Base-by-base conservation (phyloP, 352 stramenopile species). In the Pythium aquatile region DNA sequence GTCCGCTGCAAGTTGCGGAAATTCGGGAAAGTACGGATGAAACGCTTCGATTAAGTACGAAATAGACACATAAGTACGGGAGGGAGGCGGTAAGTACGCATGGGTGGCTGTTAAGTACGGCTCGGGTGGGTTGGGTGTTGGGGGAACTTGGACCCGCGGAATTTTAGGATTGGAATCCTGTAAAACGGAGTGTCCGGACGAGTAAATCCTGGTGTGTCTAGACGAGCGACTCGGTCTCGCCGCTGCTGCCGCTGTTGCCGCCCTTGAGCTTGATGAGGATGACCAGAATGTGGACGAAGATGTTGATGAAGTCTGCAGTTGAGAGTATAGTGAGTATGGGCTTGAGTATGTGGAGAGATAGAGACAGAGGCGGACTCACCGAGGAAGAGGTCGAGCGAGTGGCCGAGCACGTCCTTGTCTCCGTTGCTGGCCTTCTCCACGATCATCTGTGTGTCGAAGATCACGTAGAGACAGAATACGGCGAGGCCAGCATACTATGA, bases 401-500 rank as follows among this genome's bases (percentile, higher is more conserved):
- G 83, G 48, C 72, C 74, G 47, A 93, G 72, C 58, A 85, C 77
- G 75, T 97, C 85, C 61, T 84, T 87, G 77, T 92, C 81, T 24
- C 86, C 88, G 55, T 77, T 62, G 46, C 70, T 81, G 35, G 83
- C 85, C 70, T 93, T 93, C 73, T 92, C 84, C 53, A 97, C 88
- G 67, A 97, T 94, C 63, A 95, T 83, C 66, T 97, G 87, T 59
- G 87, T 94, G 77, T 97, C 87, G 48, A 93, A 91, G 42, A 95
- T 63, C 49, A 97, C 85, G 70, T 94, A 96, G 47, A 76, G 83
- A 68, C 81, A 93, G 61, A 96, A 96, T 33, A 93, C 58, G 57
- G 87, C 77, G 44, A 97, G 80, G 32, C 85, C 84, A 30, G 53
- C 72, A 72, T 93, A 96, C 73, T 90, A 9, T 17, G 10, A 6